Conservation (phyloP, 2,329 filamentous ascomycete species). For the Cercospora sp. region DNA sequence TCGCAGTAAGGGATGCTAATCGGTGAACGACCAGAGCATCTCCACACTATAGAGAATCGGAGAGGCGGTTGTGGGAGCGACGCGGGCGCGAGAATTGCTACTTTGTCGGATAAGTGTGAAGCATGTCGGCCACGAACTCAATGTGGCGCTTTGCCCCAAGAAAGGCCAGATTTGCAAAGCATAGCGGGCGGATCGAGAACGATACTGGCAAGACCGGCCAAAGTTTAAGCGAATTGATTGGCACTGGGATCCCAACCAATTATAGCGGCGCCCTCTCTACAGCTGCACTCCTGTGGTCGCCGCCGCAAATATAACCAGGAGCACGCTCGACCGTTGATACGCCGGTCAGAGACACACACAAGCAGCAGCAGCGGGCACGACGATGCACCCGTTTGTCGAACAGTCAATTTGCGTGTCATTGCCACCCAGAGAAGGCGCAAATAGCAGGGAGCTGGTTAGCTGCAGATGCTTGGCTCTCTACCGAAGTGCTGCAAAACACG, state of each 20-base stretch:
- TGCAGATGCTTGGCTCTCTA: conserved; percentile 9
- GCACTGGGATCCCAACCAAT: conserved; percentile 18
- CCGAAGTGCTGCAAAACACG: background rate
- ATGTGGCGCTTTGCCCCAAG: conserved; percentile 14
- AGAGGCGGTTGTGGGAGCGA: conserved; percentile 11
- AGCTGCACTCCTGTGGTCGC: conserved; percentile 6
- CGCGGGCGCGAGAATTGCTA: conserved; percentile 18
- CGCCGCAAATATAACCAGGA: background rate
- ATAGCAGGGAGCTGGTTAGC: conserved; percentile 1
- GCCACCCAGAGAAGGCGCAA: background rate
- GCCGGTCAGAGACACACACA: background rate
- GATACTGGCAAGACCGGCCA: conserved; percentile 8
- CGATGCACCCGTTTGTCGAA: background rate
- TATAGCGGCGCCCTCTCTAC: conserved; percentile 3
- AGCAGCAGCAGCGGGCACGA: background rate
- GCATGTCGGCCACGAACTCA: conserved; percentile 19
- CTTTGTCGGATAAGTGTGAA: conserved; percentile 19
- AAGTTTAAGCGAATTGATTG: conserved; percentile 13
- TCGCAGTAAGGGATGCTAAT: conserved; percentile 15
- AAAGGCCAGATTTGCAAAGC: conserved; percentile 13
- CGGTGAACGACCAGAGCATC: background rate
- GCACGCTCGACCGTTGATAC: conserved; percentile 1
- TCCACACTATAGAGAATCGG: conserved; percentile 10
- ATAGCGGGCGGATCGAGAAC: conserved; percentile 10
- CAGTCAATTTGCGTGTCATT: background rate